Base-by-base conservation (phyloP, 208 protist genomes). In the Porcisia hertigi region DNA sequence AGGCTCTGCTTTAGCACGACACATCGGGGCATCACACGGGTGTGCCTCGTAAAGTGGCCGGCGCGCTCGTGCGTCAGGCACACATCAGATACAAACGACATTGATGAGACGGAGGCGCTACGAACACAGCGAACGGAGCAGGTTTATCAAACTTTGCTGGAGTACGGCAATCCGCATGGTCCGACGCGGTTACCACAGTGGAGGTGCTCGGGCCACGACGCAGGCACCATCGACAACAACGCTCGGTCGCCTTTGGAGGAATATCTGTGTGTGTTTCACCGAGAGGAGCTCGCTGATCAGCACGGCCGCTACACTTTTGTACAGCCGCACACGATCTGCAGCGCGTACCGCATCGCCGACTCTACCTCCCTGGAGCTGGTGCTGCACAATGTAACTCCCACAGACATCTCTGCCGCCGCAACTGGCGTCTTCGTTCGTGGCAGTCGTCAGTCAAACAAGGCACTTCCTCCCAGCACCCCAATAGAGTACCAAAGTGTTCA, bases 211-310 rank as follows among this genome's bases (percentile, higher is more conserved):
- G 41, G 30, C 23, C 18, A 67, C 25, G 63, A 20, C n/a, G 41
- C 63, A 12, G 5, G 39, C 41, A 23, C 14, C 30, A 20, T 14
- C 9, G 58, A 30, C 9, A 11, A 18, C 14, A 70, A 75, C 5
- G 45, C 20, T 0, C 41, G 3, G n/a, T 45, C 55, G 5, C 8
- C 43, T 54, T 25, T 79, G 57, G 72, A 86, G 34, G 85, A 94
- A 69, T 94, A 92, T 73, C 82, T 96, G 8, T 93, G 89, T 69
- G 89, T 96, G 3, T 96, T 96, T 60, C 85, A 96, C 75, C 78
- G 80, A 1, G 92, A 96, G 65, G 92, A 94, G 41, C 76, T 92
- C 54, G 83, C 86, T 39, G 88, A 92, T 62, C 66, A 81, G 39
- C 79, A 79, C 23, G 89, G 87, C 57, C 82, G 88, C 36, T 93